phyloP scores from a whole-genome alignment of 768 basidiomycete genomes.

The Royoungia palumana region DNA sequence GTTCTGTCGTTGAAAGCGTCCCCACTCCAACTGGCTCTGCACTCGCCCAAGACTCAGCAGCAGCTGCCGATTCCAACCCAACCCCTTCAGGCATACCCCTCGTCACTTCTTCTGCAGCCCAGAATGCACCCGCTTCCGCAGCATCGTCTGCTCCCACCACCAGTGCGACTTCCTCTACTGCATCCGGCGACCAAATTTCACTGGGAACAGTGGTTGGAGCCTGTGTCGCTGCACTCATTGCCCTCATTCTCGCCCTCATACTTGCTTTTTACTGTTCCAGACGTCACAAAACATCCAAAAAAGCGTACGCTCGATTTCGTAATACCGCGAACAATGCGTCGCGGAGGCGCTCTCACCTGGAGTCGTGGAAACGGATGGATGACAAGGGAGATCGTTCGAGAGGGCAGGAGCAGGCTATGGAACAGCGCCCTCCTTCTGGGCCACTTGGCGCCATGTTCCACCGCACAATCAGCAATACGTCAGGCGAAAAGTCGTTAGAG shows the following conservation, averaged over 20 bases:
- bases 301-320: slow-evolving; percentile 32
- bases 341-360: slow-evolving; percentile 40
- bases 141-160: slow-evolving; percentile 12
- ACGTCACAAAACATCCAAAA: slow-evolving; percentile 26
- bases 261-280: slow-evolving; percentile 54
- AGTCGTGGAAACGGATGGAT: slow-evolving; percentile 58
- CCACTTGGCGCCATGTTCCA: slow-evolving; percentile 64
- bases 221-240: slow-evolving; percentile 57
- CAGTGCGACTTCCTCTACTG: slow-evolving; percentile 1
- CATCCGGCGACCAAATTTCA: slow-evolving; percentile 24
- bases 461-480: slow-evolving; percentile 50
- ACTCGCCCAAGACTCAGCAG: slow-evolving; percentile 21
- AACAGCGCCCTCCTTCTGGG: slow-evolving; percentile 37
- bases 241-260: slow-evolving; percentile 48
- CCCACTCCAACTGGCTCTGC: slow-evolving; percentile 26
- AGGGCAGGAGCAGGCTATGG: slow-evolving; percentile 38
- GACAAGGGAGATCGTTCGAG: slow-evolving; percentile 47
- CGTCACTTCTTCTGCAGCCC: background rate
- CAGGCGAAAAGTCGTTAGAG: slow-evolving; percentile 44
- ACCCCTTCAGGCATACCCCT: slow-evolving; percentile 14
- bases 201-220: slow-evolving; percentile 56
- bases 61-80: background rate
- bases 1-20: slow-evolving; percentile 23
- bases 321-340: slow-evolving; percentile 41
- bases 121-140: background rate